Percentiles rank a stretch among this genome's conserved stretches.
Conservation (phyloP, 1,284 basidiomycete species). For the Cryptococcus sp. region DNA sequence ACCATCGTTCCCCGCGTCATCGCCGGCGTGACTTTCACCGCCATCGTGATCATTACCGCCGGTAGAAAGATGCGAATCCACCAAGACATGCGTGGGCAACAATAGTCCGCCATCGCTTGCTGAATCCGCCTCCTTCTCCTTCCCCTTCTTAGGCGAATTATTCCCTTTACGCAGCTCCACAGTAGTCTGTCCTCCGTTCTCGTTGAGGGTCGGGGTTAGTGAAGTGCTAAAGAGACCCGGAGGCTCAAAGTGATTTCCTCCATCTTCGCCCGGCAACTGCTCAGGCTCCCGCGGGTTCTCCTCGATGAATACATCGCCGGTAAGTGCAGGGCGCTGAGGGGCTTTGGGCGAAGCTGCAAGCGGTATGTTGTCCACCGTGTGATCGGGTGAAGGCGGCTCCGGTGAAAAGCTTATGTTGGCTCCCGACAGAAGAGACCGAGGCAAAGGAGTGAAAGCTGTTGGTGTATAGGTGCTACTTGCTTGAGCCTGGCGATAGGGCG, state of each 20-base stretch:
- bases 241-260: constrained; percentile 29
- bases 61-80: constrained; percentile 16
- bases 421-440: constrained; percentile 17
- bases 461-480: constrained; percentile 5
- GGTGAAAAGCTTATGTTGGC: constrained; percentile 7
- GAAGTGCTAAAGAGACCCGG: constrained; percentile 31
- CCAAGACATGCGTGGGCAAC: constrained; percentile 36
- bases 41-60: constrained; percentile 13
- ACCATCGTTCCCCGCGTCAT: constrained; percentile 2
- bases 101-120: constrained; percentile 19
- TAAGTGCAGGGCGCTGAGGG: neutral
- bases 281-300: constrained; percentile 10
- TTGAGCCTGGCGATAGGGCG: neutral
- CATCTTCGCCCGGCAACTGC: neutral
- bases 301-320: constrained; percentile 20
- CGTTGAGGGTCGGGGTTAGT: constrained; percentile 19
- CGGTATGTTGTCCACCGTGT: neutral
- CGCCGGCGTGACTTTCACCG: constrained; percentile 11
- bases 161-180: constrained; percentile 6
- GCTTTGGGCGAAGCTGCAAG: neutral
- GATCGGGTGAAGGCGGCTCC: neutral
- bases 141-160: constrained; percentile 4
- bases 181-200: neutral
- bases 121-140: neutral
- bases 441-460: constrained; percentile 25